Conservation (phyloP, 1,284 basidiomycete genomes). For the Schizopora paradoxa region DNA sequence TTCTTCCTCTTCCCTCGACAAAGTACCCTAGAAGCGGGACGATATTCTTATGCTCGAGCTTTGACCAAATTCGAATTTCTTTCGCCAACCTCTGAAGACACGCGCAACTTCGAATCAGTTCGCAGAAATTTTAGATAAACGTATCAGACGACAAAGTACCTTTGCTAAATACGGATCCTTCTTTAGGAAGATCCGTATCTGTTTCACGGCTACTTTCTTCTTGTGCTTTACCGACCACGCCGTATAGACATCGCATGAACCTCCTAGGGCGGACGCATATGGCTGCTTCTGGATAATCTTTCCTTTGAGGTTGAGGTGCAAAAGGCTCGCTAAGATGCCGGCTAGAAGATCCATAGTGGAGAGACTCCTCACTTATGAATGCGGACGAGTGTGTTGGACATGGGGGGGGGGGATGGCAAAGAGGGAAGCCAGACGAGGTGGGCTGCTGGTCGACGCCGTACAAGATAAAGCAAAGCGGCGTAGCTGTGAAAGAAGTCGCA, state of each 20-base stretch:
- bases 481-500: too few species aligned
- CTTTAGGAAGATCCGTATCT: not conserved
- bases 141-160: not conserved
- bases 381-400: too few species aligned
- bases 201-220: not conserved
- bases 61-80: slow-evolving; percentile 13
- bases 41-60: slow-evolving; percentile 7
- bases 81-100: slow-evolving; percentile 6
- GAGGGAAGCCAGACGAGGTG: too few species aligned
- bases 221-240: slow-evolving; percentile 1
- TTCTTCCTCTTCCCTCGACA: not conserved
- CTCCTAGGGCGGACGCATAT: slow-evolving; percentile 1
- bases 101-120: too few species aligned
- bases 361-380: too few species aligned
- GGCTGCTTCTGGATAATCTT: not conserved
- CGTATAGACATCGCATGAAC: slow-evolving; percentile 2
- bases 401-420: too few species aligned
- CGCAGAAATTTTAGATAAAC: too few species aligned
- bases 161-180: slow-evolving; percentile 1
- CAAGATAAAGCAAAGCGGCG: too few species aligned
- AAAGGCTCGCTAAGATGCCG: slow-evolving; percentile 2
- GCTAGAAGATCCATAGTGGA: too few species aligned
- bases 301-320: slow-evolving; percentile 1
- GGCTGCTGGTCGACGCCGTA: too few species aligned
- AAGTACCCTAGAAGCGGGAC: not conserved